phyloP scores from a whole-genome alignment of 192 early-diverging fungal species.

The Coemansia sp. region DNA sequence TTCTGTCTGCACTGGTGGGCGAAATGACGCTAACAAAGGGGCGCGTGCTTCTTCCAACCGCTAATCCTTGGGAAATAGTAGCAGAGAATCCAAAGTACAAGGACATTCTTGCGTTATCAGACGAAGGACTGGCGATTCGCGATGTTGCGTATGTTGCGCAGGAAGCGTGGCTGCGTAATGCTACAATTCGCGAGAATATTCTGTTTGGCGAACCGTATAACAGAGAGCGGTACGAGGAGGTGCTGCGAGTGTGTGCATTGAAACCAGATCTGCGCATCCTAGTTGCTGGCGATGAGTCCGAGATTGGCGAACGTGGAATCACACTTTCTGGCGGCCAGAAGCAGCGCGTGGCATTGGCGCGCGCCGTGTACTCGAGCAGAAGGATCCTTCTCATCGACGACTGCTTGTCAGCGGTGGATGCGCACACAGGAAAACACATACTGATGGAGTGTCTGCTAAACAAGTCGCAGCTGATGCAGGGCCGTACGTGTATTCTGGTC shows the following conservation, averaged over 20 bases:
- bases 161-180: conserved; percentile 67
- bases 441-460: conserved; percentile 76
- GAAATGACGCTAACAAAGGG: conserved; percentile 63
- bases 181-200: conserved; percentile 79
- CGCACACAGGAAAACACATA: conserved; percentile 85
- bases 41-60: conserved; percentile 26
- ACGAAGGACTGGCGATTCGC: conserved; percentile 39
- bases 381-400: conserved; percentile 76
- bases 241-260: conserved; percentile 81
- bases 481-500: conserved; percentile 80
- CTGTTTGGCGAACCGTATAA: conserved; percentile 76
- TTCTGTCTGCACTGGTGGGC: conserved; percentile 78
- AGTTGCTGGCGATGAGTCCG: conserved; percentile 81
- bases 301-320: conserved; percentile 85
- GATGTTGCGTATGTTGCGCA: conserved; percentile 87
- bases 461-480: conserved; percentile 58
- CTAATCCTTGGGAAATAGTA: conserved; percentile 10
- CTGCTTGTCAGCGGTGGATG: conserved; percentile 89
- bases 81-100: not conserved
- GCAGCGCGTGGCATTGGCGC: conserved; percentile 77
- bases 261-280: conserved; percentile 80
- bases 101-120: conserved; percentile 17
- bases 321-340: conserved; percentile 84
- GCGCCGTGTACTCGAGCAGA: conserved; percentile 75
- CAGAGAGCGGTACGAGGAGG: conserved; percentile 69